A percentile compares a stretch with the other conserved stretches of the same genome.
phyloP scores from a whole-genome alignment of 169 alveolate species.

The Plasmodium relictum region DNA sequence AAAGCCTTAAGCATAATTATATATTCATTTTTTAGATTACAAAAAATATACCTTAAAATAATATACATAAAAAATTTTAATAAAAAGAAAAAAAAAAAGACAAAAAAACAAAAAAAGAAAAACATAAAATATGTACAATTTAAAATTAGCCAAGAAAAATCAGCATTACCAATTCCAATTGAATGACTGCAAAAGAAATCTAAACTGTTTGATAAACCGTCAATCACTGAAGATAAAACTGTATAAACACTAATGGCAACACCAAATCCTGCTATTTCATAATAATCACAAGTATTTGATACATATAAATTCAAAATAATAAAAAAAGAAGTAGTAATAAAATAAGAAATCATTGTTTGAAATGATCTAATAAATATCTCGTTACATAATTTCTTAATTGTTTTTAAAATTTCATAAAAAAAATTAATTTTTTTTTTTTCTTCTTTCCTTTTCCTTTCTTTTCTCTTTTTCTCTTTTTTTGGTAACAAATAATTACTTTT shows the following conservation, averaged over 20 bases:
- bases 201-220: constrained; percentile 29
- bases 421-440: not conserved
- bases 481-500: not conserved
- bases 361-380: constrained; percentile 24
- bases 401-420: not conserved
- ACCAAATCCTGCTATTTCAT: constrained; percentile 68
- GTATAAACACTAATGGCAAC: constrained; percentile 9
- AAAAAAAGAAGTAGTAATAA: constrained; percentile 47
- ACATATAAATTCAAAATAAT: constrained; percentile 31
- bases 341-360: constrained; percentile 50
- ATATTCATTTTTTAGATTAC: not conserved
- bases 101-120: constrained; percentile 12
- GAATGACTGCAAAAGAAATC: constrained; percentile 48
- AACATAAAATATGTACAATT: constrained; percentile 28
- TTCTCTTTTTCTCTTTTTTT: not conserved
- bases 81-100: constrained; percentile 14
- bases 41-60: not conserved
- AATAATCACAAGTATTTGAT: constrained; percentile 14
- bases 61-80: not conserved
- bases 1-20: constrained; percentile 6
- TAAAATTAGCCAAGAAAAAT: constrained; percentile 17
- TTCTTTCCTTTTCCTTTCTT: not conserved
- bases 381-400: constrained; percentile 7
- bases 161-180: constrained; percentile 6
- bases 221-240: constrained; percentile 15